Evolutionary conservation across 371 early-diverging fungal species (phyloP).

Genomic region (Apophysomyces elegans): DNA sequence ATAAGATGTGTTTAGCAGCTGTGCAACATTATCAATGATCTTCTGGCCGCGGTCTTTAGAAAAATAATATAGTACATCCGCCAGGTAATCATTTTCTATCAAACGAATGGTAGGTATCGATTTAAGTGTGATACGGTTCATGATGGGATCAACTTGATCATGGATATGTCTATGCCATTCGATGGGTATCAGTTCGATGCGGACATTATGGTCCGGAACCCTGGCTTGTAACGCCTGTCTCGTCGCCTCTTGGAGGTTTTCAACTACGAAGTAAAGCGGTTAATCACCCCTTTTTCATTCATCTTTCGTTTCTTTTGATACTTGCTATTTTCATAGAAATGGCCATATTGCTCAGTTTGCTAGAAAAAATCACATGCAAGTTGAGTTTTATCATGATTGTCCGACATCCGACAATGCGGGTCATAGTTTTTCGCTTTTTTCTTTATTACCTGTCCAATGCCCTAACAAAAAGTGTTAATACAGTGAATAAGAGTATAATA

Average conservation of each 20-base stretch:
- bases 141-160: constrained; percentile 47
- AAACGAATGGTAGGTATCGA: constrained; percentile 67
- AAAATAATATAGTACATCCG: constrained; percentile 68
- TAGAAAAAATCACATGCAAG: constrained; percentile 16
- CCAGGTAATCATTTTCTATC: constrained; percentile 71
- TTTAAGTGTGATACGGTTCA: constrained; percentile 64
- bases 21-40: constrained; percentile 61
- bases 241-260: constrained; percentile 59
- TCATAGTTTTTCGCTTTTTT: neutral
- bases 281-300: too few relatives aligned
- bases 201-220: constrained; percentile 48
- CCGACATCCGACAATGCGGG: constrained; percentile 1
- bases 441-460: constrained; percentile 63
- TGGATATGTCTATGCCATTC: constrained; percentile 63
- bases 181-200: constrained; percentile 60
- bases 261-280: constrained; percentile 31
- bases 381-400: neutral
- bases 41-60: constrained; percentile 60
- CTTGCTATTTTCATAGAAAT: constrained; percentile 34
- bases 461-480: constrained; percentile 27
- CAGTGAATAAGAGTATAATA: neutral
- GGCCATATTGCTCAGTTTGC: constrained; percentile 64
- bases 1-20: constrained; percentile 60
- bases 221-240: constrained; percentile 58
- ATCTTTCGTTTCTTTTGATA: neutral